Conservation (phyloP, 176 grass and related monocot species). For the Musa troglodytarum region DNA sequence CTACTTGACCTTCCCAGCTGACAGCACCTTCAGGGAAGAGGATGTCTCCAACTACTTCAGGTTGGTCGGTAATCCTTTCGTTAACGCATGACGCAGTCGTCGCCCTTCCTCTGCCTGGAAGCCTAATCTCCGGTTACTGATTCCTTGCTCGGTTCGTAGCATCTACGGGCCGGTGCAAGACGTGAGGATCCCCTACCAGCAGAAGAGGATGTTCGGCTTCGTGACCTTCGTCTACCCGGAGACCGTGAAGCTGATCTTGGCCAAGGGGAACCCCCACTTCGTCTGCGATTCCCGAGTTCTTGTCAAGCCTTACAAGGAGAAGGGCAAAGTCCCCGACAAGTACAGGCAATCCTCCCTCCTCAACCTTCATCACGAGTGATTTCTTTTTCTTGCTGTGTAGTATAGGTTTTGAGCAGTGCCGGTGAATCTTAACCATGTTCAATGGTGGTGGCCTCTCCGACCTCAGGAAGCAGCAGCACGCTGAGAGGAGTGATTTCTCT, state of each 20-base stretch:
- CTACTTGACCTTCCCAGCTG: conserved; percentile 98
- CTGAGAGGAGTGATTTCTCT: conserved; percentile 3
- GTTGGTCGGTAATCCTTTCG: conserved; percentile 14
- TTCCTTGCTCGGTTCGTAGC: conserved; percentile 22
- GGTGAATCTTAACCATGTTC: neutral
- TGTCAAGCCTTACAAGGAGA: conserved; percentile 96
- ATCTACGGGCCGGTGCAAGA: conserved; percentile 97
- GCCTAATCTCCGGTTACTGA: neutral
- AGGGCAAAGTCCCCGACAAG: conserved; percentile 94
- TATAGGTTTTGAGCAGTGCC: neutral
- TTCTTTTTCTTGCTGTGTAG: neutral
- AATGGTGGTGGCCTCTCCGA: neutral
- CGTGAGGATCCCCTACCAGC: conserved; percentile 93
- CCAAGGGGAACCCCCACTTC: conserved; percentile 92
- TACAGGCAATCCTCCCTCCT: conserved; percentile 42
- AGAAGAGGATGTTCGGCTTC: conserved; percentile 98
- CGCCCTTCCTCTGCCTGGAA: no score
- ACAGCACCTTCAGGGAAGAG: conserved; percentile 96
- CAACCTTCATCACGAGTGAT: neutral
- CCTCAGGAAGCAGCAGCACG: conserved; percentile 50
- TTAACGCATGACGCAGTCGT: no score
- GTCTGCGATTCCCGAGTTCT: conserved; percentile 87
- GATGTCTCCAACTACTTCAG: conserved; percentile 99
- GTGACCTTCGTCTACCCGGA: conserved; percentile 95
- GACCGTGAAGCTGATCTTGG: conserved; percentile 86